Conservation (phyloP, 176 grass and related monocot genomes). For the Musa schizocarpa region DNA sequence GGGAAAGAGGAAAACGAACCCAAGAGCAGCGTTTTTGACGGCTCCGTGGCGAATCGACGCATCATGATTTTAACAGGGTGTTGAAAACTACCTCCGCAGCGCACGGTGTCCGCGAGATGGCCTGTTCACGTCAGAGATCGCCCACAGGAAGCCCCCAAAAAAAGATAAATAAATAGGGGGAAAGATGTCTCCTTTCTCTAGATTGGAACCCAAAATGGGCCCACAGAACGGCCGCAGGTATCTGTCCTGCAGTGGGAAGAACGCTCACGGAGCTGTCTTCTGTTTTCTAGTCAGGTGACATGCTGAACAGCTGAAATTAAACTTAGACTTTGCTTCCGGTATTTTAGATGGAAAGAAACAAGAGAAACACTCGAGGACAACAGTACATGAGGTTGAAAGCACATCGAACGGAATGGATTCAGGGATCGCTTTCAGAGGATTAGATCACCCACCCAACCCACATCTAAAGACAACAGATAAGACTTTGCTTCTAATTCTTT, state of each 20-base stretch:
- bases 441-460: too few relatives aligned
- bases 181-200: background rate
- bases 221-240: background rate
- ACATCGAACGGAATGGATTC: too few relatives aligned
- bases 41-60: conserved; percentile 1
- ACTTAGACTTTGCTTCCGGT: background rate
- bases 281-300: background rate
- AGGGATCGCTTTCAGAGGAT: too few relatives aligned
- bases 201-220: background rate
- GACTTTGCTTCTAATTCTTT: too few relatives aligned
- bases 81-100: background rate
- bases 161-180: background rate
- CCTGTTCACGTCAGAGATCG: background rate
- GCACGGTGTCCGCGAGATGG: background rate
- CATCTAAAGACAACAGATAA: too few relatives aligned
- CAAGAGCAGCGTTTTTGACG: background rate
- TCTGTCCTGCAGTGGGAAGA: too few relatives aligned
- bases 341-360: background rate
- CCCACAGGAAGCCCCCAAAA: background rate
- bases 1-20: background rate
- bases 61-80: background rate
- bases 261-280: background rate
- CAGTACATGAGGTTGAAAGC: too few relatives aligned
- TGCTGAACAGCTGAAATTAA: background rate
- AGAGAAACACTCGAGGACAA: too few relatives aligned